Base-by-base conservation (phyloP, 257 asterid species). In the Oldenlandia corymbosa region DNA sequence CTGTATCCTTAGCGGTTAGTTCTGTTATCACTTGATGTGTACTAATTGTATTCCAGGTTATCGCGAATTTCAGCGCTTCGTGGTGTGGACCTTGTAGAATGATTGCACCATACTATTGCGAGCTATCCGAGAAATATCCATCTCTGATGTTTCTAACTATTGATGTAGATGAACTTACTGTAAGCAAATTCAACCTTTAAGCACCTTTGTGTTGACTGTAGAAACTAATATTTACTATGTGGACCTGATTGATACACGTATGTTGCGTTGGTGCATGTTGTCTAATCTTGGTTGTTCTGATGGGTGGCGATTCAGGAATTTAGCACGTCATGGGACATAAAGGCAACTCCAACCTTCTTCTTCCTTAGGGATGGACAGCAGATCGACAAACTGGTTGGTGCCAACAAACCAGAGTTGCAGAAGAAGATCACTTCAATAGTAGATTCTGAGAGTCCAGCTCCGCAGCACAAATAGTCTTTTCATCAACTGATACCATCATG, bases 311-410 rank as follows among this genome's bases (percentile, higher is more conserved):
- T 70, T 73, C 91, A 93, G 99, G 97, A 93, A 52, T 86, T 93
- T 37, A 93, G 99, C 78, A 74, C 96, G 42, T 78, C 96, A 53
- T 93, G 89, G 97, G 99, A 93, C 75, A 90, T 93, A 64, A 93
- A 88, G 80, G 97, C 97, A 67, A 93, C 99, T 34, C 99, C 99
- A n/a, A 93, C 99, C 64, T 93, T 93, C 86, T 90, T 88, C 84
- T 88, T 93, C 83, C 85, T 93, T 23, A 86, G 67, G 80, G 86
- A 85, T 42, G 95, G 96, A 37, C 75, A 84, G 68, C 94, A 88
- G 74, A 30, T 93, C 5, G 99, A 90, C 83, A 90, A 84, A 71
- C 93, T 93, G 5, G 96, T 93, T n/a, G 99, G 99, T 5, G 97
- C 97, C 46, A 93, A 93, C 85, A 90, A 88, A 75, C 85, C 91